These are phyloP conservation scores for Arachis stenosperma DNA, from an alignment of 306 rosid species.

Conservation along the genomic window DNA sequence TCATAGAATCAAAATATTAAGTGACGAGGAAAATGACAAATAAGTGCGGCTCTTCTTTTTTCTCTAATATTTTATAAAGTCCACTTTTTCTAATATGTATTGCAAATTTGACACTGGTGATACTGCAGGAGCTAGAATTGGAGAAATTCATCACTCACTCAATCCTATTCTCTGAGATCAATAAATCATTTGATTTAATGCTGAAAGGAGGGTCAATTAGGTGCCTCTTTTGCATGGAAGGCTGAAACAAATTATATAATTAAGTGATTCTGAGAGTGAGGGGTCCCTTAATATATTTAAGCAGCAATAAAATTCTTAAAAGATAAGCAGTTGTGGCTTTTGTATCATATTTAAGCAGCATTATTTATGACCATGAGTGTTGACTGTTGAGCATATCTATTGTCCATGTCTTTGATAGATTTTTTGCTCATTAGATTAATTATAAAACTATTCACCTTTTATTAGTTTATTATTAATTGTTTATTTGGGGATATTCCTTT, in stretches of 20 bases:
- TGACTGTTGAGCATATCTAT: background rate
- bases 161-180: constrained; percentile 49
- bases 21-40: too few relatives aligned
- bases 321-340: background rate
- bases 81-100: background rate
- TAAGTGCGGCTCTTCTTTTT: too few relatives aligned
- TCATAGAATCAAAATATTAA: too few relatives aligned
- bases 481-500: too few relatives aligned
- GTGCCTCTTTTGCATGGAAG: constrained; percentile 47
- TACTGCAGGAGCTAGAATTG: constrained; percentile 53
- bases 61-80: too few relatives aligned
- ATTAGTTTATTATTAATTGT: too few relatives aligned
- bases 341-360: background rate
- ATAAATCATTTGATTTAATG: constrained; percentile 55
- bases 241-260: background rate
- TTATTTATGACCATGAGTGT: background rate
- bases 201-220: constrained; percentile 47
- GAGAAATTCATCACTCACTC: constrained; percentile 60
- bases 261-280: background rate
- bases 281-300: background rate
- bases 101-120: background rate
- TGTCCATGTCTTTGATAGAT: background rate
- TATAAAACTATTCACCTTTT: too few relatives aligned
- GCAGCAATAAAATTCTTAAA: background rate
- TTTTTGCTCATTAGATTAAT: too few relatives aligned